Percentiles rank a stretch among this genome's conserved stretches.
phyloP scores from a whole-genome alignment of 139 green algal species.

The Tetradesmus obliquus region DNA sequence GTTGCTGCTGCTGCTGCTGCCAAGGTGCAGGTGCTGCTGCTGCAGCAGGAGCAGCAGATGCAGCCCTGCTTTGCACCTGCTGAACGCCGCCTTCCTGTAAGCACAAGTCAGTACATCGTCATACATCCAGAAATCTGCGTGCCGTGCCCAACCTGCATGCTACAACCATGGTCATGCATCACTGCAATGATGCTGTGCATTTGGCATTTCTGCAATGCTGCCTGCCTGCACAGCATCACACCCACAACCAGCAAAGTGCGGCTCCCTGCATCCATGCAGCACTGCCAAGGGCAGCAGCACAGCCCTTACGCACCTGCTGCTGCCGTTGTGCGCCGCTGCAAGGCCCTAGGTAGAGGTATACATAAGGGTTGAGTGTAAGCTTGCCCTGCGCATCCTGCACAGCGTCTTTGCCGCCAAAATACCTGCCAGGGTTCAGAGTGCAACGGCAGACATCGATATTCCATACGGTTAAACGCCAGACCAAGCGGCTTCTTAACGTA shows the following conservation, averaged over 20 bases:
- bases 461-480: no score
- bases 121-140: no score
- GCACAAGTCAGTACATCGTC: neutral
- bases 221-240: neutral
- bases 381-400: neutral
- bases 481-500: no score
- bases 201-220: neutral
- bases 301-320: neutral
- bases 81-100: neutral
- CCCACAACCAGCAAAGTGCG: neutral
- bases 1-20: neutral
- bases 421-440: neutral
- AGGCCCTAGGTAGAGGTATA: neutral
- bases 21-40: neutral
- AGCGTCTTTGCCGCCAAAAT: constrained; percentile 26
- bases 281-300: neutral
- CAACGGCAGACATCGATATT: neutral
- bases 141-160: no score
- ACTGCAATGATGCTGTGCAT: no score
- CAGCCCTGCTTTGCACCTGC: neutral
- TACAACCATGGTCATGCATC: no score
- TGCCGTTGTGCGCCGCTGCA: neutral
- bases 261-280: no score
- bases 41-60: neutral
- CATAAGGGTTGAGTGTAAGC: constrained; percentile 6